These are phyloP conservation scores for Hirsutella thompsonii DNA, from an alignment of 2,329 filamentous ascomycete species.

Conservation along the genomic window DNA sequence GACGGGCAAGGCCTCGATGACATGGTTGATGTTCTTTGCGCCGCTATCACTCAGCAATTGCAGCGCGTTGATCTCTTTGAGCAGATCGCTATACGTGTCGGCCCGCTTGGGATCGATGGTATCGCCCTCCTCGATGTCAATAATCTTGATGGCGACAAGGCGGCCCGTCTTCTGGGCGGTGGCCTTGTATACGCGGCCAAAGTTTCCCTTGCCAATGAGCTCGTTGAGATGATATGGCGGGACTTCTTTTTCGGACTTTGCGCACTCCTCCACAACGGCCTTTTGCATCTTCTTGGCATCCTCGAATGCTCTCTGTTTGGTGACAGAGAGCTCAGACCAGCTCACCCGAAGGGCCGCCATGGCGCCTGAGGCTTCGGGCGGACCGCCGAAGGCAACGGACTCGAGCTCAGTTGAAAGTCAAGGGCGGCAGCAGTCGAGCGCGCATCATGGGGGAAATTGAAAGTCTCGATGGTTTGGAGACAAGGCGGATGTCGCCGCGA, in stretches of 20 bases:
- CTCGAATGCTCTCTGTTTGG: slow-evolving; percentile 48
- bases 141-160: slow-evolving; percentile 68
- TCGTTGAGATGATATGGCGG: slow-evolving; percentile 58
- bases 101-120: slow-evolving; percentile 50
- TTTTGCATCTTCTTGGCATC: slow-evolving; percentile 61
- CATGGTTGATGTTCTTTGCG: slow-evolving; percentile 68
- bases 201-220: slow-evolving; percentile 63
- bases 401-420: neutral
- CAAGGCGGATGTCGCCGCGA: too few relatives aligned
- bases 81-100: slow-evolving; percentile 55
- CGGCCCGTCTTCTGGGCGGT: slow-evolving; percentile 29
- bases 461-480: too few relatives aligned
- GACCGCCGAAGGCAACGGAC: neutral
- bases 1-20: slow-evolving; percentile 66
- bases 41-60: slow-evolving; percentile 61
- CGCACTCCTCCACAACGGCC: slow-evolving; percentile 48
- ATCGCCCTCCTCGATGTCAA: slow-evolving; percentile 71
- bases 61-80: slow-evolving; percentile 57
- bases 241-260: slow-evolving; percentile 42
- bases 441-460: too few relatives aligned
- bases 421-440: too few relatives aligned
- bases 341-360: slow-evolving; percentile 30
- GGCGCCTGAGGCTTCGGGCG: slow-evolving; percentile 2
- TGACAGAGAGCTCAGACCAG: slow-evolving; percentile 29
- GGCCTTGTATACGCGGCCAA: slow-evolving; percentile 62